A percentile compares a stretch with the other conserved stretches of the same genome.
phyloP scores from a whole-genome alignment of 2,329 filamentous ascomycete species.

The Botryotinia convoluta region DNA sequence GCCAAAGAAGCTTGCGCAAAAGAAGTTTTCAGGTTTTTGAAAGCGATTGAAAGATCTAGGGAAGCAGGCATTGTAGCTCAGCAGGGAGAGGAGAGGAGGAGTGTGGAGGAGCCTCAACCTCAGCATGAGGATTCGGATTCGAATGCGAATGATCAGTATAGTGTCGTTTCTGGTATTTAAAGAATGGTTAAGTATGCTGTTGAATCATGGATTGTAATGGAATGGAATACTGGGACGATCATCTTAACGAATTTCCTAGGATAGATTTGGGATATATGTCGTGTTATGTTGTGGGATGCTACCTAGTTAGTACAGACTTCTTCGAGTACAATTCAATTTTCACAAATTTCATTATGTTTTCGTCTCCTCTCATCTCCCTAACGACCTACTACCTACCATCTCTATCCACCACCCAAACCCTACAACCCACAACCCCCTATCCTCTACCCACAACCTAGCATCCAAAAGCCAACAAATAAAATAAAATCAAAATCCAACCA shows the following conservation, averaged over 20 bases:
- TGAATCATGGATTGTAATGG: neutral
- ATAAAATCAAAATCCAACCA: too few relatives aligned
- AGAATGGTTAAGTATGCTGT: neutral
- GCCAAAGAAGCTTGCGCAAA: slow-evolving; percentile 49
- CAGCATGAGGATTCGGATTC: neutral
- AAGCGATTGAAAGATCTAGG: slow-evolving; percentile 38
- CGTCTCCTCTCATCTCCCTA: neutral
- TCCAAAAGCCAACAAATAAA: too few relatives aligned
- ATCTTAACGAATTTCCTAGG: neutral
- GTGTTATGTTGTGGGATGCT: neutral
- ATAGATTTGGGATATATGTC: neutral
- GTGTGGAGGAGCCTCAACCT: neutral
- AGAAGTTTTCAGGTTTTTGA: slow-evolving; percentile 41
- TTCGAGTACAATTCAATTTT: neutral
- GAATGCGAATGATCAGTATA: neutral
- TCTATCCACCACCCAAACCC: too few relatives aligned
- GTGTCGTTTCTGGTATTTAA: neutral
- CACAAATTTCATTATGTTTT: neutral
- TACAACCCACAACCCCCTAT: too few relatives aligned
- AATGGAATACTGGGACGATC: neutral
- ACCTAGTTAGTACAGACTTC: neutral
- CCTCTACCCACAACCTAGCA: too few relatives aligned
- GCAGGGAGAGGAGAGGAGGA: neutral
- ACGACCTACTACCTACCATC: too few relatives aligned
- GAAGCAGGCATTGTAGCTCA: slow-evolving; percentile 24